These are phyloP conservation scores for Suhomyces kunorum DNA, from an alignment of 1,139 yeast genomes.

Conservation along the genomic window DNA sequence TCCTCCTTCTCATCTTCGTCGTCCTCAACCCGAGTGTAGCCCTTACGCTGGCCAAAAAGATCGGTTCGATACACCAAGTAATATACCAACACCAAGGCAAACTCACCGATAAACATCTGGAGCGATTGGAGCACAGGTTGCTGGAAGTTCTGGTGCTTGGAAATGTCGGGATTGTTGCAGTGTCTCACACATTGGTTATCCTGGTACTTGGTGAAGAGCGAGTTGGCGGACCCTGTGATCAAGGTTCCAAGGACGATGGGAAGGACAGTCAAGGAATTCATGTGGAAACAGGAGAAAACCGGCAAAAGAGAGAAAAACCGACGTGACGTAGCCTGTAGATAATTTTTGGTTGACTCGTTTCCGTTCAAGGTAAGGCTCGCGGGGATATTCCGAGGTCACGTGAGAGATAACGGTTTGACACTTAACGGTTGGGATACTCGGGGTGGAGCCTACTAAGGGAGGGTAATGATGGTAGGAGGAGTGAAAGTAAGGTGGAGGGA, in stretches of 20 bases:
- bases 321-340: background rate
- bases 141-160: conserved; percentile 53
- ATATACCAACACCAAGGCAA: conserved; percentile 52
- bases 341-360: too few relatives aligned
- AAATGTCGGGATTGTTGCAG: conserved; percentile 48
- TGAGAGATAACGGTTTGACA: background rate
- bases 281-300: conserved; percentile 1
- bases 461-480: too few relatives aligned
- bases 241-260: conserved; percentile 52
- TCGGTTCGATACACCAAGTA: conserved; percentile 28
- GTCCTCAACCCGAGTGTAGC: conserved; percentile 19
- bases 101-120: conserved; percentile 81
- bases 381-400: background rate
- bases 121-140: conserved; percentile 81
- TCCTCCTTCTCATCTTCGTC: conserved; percentile 11
- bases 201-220: conserved; percentile 73
- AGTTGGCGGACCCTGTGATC: conserved; percentile 72
- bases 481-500: too few relatives aligned
- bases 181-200: conserved; percentile 72
- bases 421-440: background rate
- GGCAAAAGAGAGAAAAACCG: background rate
- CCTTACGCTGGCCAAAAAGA: conserved; percentile 16
- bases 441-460: too few relatives aligned
- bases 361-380: conserved; percentile 9
- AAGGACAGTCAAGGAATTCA: conserved; percentile 8